phyloP scores from a whole-genome alignment of 1,139 yeast genomes.

The Casaregolazyma suthepensis region DNA sequence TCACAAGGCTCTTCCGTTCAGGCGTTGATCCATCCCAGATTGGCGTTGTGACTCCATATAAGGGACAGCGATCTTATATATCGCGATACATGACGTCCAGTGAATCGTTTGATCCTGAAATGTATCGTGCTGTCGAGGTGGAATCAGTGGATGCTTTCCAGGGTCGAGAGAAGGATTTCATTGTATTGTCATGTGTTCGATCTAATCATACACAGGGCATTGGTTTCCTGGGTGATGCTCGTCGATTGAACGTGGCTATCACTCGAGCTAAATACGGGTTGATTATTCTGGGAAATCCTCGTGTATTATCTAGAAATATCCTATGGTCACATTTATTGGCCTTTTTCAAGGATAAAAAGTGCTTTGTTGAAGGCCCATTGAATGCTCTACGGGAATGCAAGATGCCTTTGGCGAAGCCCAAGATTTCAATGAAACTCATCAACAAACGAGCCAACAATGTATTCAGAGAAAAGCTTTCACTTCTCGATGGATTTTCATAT shows the following conservation, averaged over 20 bases:
- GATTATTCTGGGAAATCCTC: conserved; percentile 77
- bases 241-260: conserved; percentile 87
- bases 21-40: conserved; percentile 80
- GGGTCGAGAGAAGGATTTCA: conserved; percentile 91
- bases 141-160: conserved; percentile 95
- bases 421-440: conserved; percentile 13
- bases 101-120: conserved; percentile 56
- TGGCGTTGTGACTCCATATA: conserved; percentile 92
- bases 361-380: conserved; percentile 88
- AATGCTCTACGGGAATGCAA: conserved; percentile 71
- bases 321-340: conserved; percentile 76
- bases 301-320: conserved; percentile 61
- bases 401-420: conserved; percentile 39
- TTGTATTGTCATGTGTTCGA: conserved; percentile 84
- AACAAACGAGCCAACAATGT: background rate
- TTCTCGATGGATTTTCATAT: conserved; percentile 1
- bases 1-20: conserved; percentile 66
- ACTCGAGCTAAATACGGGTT: conserved; percentile 88
- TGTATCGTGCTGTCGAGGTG: conserved; percentile 72
- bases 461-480: conserved; percentile 1
- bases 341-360: conserved; percentile 79
- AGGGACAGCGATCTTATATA: conserved; percentile 84
- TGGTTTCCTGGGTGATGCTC: conserved; percentile 84
- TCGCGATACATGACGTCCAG: conserved; percentile 72
- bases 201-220: conserved; percentile 78